phyloP scores from a whole-genome alignment of 352 stramenopile species.

The Pythium grandisporangium region DNA sequence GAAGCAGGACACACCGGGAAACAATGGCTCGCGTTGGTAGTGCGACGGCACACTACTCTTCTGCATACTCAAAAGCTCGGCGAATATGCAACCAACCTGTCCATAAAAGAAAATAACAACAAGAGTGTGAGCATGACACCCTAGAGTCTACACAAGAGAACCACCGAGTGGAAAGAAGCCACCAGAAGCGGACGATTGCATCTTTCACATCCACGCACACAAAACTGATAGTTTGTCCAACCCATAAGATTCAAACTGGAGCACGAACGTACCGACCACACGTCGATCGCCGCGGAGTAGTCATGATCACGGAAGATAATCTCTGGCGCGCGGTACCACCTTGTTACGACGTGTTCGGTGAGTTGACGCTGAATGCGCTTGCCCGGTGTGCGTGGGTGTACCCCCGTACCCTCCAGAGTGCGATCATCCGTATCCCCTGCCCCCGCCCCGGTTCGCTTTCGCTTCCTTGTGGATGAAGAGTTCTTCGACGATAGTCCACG shows the following conservation, averaged over 20 bases:
- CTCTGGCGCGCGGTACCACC: slow-evolving; percentile 93
- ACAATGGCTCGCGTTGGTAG: slow-evolving; percentile 91
- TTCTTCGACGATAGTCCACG: slow-evolving; percentile 56
- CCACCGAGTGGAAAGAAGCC: neutral
- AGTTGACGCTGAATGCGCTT: slow-evolving; percentile 86
- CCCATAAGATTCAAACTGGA: neutral
- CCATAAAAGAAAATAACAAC: neutral
- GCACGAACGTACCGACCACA: slow-evolving; percentile 82
- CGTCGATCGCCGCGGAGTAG: slow-evolving; percentile 82
- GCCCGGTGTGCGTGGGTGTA: slow-evolving; percentile 63
- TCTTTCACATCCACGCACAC: too few species aligned
- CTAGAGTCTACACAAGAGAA: neutral
- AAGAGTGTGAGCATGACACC: too few species aligned
- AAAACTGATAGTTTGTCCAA: too few species aligned
- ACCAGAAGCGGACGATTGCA: too few species aligned
- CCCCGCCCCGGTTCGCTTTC: slow-evolving; percentile 49
- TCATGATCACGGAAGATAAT: slow-evolving; percentile 91
- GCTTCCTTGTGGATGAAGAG: slow-evolving; percentile 23
- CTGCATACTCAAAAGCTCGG: slow-evolving; percentile 94
- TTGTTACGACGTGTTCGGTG: slow-evolving; percentile 93
- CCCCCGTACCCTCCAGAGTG: slow-evolving; percentile 45
- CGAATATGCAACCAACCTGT: slow-evolving; percentile 94
- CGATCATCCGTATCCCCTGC: slow-evolving; percentile 42
- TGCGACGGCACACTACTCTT: slow-evolving; percentile 92
- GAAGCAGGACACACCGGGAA: slow-evolving; percentile 91